Base-by-base conservation (phyloP, 805 yeast species). In the Wickerhamiella sergipiensis region DNA sequence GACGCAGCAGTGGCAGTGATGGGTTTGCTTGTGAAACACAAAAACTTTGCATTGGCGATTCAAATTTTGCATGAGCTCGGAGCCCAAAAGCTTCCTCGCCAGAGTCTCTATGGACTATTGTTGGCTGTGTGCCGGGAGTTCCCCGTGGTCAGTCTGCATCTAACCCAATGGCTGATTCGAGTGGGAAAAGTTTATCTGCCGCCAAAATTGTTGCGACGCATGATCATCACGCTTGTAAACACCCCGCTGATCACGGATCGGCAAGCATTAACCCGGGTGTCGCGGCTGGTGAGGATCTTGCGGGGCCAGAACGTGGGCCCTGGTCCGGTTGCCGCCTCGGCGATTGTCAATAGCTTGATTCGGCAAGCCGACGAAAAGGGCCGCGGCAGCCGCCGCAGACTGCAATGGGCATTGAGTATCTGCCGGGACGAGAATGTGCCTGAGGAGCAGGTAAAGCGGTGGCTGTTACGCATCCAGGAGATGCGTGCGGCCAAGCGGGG, bases 401-500 rank as follows among this genome's bases (percentile, higher is more conserved):
- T 65, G 39, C 47, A 53, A 24, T 63, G 64, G 65, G 67, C 66
- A 1, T 50, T 65, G 10, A 55, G 50, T 9, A 38, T 64, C 6
- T 64, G 66, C 6, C 48, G 51, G 18, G 45, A 42, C 1, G 64
- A 62, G 13, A 46, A 51, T 1, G 64, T 64, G 2, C 44, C 60
- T 1, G 53, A 51, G 6, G 43, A 22, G 6, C 45, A 39, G 31
- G 54, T 60, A 15, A 50, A 50, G 2, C 46, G 26, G 15, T 64
- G 68, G 68, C 31, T 50, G 6, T 39, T 21, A 12, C 13, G 38
- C 18, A 50, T 64, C 7, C 49, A 54, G 6, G 21, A 24, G 2
- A 61, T 63, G 66, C 55, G 56, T 22, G 43, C 31, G 6, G 21
- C 43, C 2, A 43, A 51, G 7, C 43, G 46, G 33, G 65, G 61